Evolutionary conservation across 2,329 filamentous ascomycete species (phyloP).

Genomic region (Ascosphaera pollenicola): DNA sequence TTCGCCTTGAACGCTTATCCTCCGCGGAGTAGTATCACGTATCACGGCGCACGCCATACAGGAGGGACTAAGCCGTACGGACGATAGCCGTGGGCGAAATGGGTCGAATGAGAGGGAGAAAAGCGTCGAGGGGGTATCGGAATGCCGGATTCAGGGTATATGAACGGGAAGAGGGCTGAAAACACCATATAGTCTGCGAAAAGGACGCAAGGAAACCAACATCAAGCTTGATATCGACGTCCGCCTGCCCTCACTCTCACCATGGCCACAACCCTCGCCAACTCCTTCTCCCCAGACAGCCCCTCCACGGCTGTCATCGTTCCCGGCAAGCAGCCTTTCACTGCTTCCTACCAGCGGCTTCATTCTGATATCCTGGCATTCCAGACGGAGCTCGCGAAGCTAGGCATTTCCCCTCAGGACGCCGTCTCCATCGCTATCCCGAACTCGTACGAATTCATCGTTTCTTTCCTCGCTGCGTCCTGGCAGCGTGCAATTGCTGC

Average conservation of each 20-base stretch:
- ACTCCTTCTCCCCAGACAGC: conserved; percentile 31
- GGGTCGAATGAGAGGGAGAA: no score
- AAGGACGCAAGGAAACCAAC: no score
- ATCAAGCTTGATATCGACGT: no score
- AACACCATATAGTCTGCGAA: no score
- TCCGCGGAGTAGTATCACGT: no score
- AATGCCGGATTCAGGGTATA: conserved; percentile 11
- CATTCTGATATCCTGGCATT: conserved; percentile 43
- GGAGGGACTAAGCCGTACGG: no score
- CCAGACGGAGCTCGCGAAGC: conserved; percentile 53
- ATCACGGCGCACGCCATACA: no score
- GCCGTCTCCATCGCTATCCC: conserved; percentile 65
- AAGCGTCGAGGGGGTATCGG: no score
- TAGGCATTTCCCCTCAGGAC: conserved; percentile 46
- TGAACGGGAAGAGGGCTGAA: no score
- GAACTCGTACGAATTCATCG: conserved; percentile 75
- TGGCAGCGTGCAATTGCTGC: conserved; percentile 69
- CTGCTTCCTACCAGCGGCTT: conserved; percentile 49
- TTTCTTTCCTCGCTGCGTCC: conserved; percentile 66
- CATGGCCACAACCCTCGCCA: conserved; percentile 34
- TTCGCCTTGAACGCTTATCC: no score
- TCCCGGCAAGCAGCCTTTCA: conserved; percentile 39
- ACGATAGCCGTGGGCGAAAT: no score
- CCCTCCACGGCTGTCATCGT: conserved; percentile 46
- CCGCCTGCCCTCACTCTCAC: neutral